Evolutionary conservation across 169 alveolate species (phyloP).

Genomic region (Toxoplasma gondii): DNA sequence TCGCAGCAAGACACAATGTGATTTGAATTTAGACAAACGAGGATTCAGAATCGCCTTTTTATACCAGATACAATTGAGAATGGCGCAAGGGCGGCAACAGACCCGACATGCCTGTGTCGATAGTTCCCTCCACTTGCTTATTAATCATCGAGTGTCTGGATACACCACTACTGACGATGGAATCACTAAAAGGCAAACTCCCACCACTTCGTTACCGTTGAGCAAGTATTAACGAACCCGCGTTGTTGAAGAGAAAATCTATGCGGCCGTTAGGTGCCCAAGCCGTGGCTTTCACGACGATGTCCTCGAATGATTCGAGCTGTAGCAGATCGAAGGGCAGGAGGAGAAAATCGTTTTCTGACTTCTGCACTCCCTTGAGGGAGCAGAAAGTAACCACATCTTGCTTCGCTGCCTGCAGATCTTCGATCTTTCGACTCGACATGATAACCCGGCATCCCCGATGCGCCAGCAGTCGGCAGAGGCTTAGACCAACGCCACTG

Average conservation of each 20-base stretch:
- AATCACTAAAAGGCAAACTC: too few species aligned
- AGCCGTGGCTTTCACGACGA: neutral
- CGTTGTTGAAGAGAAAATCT: conserved; percentile 38
- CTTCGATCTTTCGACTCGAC: conserved; percentile 5
- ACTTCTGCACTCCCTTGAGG: neutral
- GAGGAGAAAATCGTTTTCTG: neutral
- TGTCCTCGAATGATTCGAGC: neutral
- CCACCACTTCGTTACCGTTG: too few species aligned
- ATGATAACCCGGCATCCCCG: conserved; percentile 29
- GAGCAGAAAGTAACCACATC: neutral
- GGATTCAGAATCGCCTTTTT: neutral
- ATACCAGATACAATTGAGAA: neutral
- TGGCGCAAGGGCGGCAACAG: too few species aligned
- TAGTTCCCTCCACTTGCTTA: too few species aligned
- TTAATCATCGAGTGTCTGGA: too few species aligned
- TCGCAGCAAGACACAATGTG: neutral
- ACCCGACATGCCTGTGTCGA: too few species aligned
- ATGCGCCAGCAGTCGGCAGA: neutral
- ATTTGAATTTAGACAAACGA: neutral
- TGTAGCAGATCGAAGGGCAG: neutral
- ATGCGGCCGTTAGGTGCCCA: neutral
- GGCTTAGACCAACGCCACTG: conserved; percentile 18
- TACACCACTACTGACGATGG: too few species aligned
- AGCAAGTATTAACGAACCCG: too few species aligned
- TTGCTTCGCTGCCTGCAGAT: conserved; percentile 26